A percentile compares a stretch with the other conserved stretches of the same genome.
These are phyloP conservation scores for Vigna reflexopilosa DNA, from an alignment of 306 rosid genomes.

Conservation along the genomic window DNA sequence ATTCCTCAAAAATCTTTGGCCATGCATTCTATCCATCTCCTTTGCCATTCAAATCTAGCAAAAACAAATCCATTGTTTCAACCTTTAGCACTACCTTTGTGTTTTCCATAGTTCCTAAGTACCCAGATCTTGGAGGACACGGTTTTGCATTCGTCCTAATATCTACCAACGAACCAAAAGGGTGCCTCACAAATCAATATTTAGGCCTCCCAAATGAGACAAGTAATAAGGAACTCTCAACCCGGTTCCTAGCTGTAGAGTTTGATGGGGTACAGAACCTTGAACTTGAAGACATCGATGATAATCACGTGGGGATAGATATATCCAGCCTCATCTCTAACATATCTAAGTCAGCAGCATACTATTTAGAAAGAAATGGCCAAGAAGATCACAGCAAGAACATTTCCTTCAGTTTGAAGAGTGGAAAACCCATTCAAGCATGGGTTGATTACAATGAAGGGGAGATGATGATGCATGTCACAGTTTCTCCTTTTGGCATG, in stretches of 20 bases:
- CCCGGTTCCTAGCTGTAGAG: slow-evolving; percentile 36
- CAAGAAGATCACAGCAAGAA: neutral
- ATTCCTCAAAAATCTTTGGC: slow-evolving; percentile 40
- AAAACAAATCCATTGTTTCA: slow-evolving; percentile 25
- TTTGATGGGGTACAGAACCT: slow-evolving; percentile 43
- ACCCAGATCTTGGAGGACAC: slow-evolving; percentile 42
- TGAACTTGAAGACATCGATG: slow-evolving; percentile 45
- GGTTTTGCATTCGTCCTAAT: slow-evolving; percentile 45
- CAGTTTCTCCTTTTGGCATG: slow-evolving; percentile 44
- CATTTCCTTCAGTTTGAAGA: slow-evolving; percentile 23
- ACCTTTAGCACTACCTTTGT: slow-evolving; percentile 46
- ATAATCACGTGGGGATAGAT: slow-evolving; percentile 48
- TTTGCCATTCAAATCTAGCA: slow-evolving; percentile 33
- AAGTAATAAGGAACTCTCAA: slow-evolving; percentile 14
- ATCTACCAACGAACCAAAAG: slow-evolving; percentile 29
- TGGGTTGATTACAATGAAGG: slow-evolving; percentile 46
- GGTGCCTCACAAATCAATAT: slow-evolving; percentile 41
- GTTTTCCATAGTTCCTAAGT: slow-evolving; percentile 44
- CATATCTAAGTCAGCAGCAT: slow-evolving; percentile 20
- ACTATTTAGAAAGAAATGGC: slow-evolving; percentile 27
- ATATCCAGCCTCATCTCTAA: slow-evolving; percentile 43
- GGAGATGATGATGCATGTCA: slow-evolving; percentile 32
- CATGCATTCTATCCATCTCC: slow-evolving; percentile 48
- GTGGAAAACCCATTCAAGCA: slow-evolving; percentile 44
- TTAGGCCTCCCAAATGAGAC: slow-evolving; percentile 49